Evolutionary conservation across 768 basidiomycete species (phyloP).

Genomic region (Dentipellis sp.): DNA sequence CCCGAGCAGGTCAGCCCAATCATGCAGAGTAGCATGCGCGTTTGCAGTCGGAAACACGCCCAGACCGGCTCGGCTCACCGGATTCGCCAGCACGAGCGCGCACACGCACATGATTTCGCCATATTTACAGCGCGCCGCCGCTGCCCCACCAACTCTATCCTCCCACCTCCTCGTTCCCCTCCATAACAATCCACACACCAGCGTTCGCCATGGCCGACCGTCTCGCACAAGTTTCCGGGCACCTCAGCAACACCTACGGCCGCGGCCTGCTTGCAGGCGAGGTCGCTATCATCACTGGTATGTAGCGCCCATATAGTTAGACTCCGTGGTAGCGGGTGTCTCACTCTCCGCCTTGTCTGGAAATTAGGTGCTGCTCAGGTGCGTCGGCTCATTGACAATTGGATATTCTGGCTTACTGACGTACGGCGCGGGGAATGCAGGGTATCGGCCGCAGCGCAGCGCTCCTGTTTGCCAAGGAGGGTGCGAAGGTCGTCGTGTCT

Average conservation of each 20-base stretch:
- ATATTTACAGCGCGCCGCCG: not conserved
- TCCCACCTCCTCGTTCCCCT: not conserved
- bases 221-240: slow-evolving; percentile 62
- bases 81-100: not conserved
- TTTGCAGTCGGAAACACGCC: too few species aligned
- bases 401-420: not conserved
- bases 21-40: too few species aligned
- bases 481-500: slow-evolving; percentile 79
- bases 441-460: slow-evolving; percentile 75
- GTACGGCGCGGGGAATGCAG: slow-evolving; percentile 24
- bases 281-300: slow-evolving; percentile 74
- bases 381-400: slow-evolving; percentile 4
- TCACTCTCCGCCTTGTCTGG: not conserved
- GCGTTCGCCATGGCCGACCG: slow-evolving; percentile 22
- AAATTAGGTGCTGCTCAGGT: slow-evolving; percentile 68
- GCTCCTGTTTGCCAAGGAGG: slow-evolving; percentile 73
- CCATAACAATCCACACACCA: not conserved
- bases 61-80: not conserved
- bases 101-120: not conserved
- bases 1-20: too few species aligned
- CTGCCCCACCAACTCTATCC: not conserved
- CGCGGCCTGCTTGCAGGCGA: slow-evolving; percentile 64
- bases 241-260: slow-evolving; percentile 42
- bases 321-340: slow-evolving; percentile 3
- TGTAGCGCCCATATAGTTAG: not conserved